Evolutionary conservation across 306 rosid species (phyloP), one percentile per base, ranked within the genome.

Genomic region (Pyrus bretschneideri): DNA sequence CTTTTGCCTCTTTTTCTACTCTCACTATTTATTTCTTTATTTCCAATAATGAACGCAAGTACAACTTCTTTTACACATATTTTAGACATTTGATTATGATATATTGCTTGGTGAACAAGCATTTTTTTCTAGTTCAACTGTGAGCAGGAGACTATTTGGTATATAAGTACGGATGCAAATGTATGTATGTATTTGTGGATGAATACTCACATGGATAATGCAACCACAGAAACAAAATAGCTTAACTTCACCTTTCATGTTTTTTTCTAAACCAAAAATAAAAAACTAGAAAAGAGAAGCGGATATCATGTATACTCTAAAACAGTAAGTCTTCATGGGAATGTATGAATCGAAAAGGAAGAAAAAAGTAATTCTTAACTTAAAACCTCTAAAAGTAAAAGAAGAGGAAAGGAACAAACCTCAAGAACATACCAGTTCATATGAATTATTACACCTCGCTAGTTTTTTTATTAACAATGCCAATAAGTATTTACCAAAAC

Each of bases 341-440:
- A 69, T 60, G 38, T 5, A 18, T 60, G 23, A 59, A 17, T 44
- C 12, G 14, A 9, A 73, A 22, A n/a, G 59, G 25, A 58, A 22
- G 44, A 13, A 15, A 25, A n/a, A 45, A 15, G n/a, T 73, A 14
- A 14, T 74, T 45, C 70, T 18, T 23, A 65, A 30, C 44, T 52
- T 27, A 57, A 45, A 60, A 29, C 75, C 67, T 61, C 38, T 4
- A n/a, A 66, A 67, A 66, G 55, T 15, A 76, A 67, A 62, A 69
- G 46, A 69, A 42, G 59, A 42, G 76, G 42, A 59, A 69, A 69
- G 59, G 68, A 80, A 69, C 76, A 80, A 75, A 75, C 42, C 80
- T 62, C 67, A 22, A 19, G 71, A 10, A 62, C 14, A 71, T 61
- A 62, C 64, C 80, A 23, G 58, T 60, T 62, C 76, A 69, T 51